Evolutionary conservation across 2,329 filamentous ascomycete genomes (phyloP).

Genomic region (Aspergillus tubingensis): DNA sequence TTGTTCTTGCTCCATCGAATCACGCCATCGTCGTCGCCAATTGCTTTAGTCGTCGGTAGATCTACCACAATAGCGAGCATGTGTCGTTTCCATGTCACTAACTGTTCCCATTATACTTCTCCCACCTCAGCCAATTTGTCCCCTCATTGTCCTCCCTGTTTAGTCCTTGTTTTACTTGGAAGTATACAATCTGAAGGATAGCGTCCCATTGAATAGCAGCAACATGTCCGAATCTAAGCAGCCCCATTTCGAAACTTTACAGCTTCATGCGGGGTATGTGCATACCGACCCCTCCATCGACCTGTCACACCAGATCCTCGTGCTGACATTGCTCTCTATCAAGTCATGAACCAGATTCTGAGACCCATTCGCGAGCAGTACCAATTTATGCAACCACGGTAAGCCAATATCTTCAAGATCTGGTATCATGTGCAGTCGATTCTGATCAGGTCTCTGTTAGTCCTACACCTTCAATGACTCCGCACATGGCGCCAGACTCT

Average conservation of each 20-base stretch:
- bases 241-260: constrained; percentile 76
- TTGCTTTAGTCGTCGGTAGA: not conserved
- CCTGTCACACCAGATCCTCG: not conserved
- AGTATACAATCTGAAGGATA: not conserved
- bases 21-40: constrained; percentile 17
- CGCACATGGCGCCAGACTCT: constrained; percentile 89
- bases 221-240: constrained; percentile 40
- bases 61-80: not conserved
- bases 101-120: not conserved
- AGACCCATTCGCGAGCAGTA: constrained; percentile 85
- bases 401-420: constrained; percentile 21
- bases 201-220: not conserved
- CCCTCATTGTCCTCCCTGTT: not conserved
- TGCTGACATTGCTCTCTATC: not conserved
- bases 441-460: constrained; percentile 43
- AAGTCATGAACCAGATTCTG: constrained; percentile 76
- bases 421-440: not conserved
- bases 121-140: not conserved
- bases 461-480: constrained; percentile 95
- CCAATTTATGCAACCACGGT: constrained; percentile 94
- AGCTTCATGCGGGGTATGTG: constrained; percentile 78
- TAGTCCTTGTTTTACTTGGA: not conserved
- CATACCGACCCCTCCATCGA: not conserved
- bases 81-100: not conserved
- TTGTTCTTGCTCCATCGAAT: constrained; percentile 8